Conservation (phyloP, 441 rosid genomes). For the Viola pubescens region DNA sequence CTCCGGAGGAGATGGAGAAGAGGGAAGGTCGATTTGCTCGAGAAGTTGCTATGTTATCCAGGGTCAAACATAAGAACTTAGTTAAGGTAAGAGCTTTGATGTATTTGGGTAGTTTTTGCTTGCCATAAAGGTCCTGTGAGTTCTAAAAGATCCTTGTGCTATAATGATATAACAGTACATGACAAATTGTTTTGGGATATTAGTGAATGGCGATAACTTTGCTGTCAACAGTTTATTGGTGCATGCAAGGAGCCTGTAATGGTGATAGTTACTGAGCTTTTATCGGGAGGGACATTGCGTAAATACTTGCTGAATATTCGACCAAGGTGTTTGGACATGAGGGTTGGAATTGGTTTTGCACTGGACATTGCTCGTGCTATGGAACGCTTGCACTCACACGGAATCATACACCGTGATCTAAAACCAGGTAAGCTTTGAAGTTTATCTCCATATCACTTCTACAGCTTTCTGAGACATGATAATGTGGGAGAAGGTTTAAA, state of each 20-base stretch:
- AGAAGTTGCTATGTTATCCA: conserved; percentile 85
- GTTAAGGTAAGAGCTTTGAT: conserved; percentile 52
- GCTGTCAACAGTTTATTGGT: conserved; percentile 62
- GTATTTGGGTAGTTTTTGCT: too few species aligned
- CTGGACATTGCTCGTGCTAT: conserved; percentile 96
- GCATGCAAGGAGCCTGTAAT: conserved; percentile 90
- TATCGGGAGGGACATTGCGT: conserved; percentile 84
- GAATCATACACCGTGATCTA: conserved; percentile 93
- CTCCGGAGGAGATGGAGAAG: conserved; percentile 76
- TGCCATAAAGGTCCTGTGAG: too few species aligned
- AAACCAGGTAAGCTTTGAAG: conserved; percentile 57
- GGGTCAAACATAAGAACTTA: conserved; percentile 84
- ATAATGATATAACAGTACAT: too few species aligned
- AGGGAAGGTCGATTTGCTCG: conserved; percentile 68
- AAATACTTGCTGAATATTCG: conserved; percentile 59
- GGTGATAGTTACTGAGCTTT: conserved; percentile 94
- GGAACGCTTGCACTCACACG: conserved; percentile 92
- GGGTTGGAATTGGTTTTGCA: conserved; percentile 72
- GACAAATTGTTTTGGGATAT: too few species aligned
- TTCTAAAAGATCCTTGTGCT: too few species aligned
- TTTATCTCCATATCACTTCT: too few species aligned
- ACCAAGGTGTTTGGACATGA: conserved; percentile 58
- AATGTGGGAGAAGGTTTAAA: too few species aligned
- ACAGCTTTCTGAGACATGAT: too few species aligned
- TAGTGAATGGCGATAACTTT: neutral